Evolutionary conservation across 2,329 filamentous ascomycete species (phyloP), one percentile per base, ranked within the genome.

Genomic region (Chaetomium globosum): DNA sequence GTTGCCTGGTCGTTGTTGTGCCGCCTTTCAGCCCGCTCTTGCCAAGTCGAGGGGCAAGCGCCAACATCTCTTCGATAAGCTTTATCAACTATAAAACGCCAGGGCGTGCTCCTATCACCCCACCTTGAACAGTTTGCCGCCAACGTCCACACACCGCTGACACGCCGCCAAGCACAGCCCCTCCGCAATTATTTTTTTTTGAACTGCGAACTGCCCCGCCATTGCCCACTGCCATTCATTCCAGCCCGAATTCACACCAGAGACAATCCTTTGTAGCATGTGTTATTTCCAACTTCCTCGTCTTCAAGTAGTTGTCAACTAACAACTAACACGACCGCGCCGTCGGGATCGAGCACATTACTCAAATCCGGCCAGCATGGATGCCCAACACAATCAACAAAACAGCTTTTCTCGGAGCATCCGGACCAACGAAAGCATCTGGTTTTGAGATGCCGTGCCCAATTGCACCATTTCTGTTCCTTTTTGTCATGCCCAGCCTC

Each of bases 401-500:
- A 46, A 55, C 3, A 16, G 19, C 31, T 23, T 31, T n/a, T 30
- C 28, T 12, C 59, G 51, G 52, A 46, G n/a, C 31, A 21, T 48
- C 48, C 59, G 52, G 30, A 54, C 52, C 52, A 33, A 19, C 52
- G n/a, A 54, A 36, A 36, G 3, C 30, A 5, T 23, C 54, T 12
- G 21, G 33, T 57, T 51, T 64, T 59, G 10, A 30, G 43, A 31
- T 48, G 53, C 48, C 33, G 10, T 58, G 55, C 59, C 59, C 55
- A 58, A 61, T 61, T 39, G 57, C 61, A 46, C 55, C 56, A 53
- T 21, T 19, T 33, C n/a, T 4, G 31, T 12, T 54, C 51, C 43
- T 46, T 52, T 68, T 68, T 67, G 67, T 66, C 67, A 68, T 66
- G 67, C 64, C 64, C 56, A 68, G 64, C 61, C 67, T 59, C n/a